Evolutionary conservation across 108 stramenopile genomes (phyloP).

Genomic region (Cyclotella sp.): DNA sequence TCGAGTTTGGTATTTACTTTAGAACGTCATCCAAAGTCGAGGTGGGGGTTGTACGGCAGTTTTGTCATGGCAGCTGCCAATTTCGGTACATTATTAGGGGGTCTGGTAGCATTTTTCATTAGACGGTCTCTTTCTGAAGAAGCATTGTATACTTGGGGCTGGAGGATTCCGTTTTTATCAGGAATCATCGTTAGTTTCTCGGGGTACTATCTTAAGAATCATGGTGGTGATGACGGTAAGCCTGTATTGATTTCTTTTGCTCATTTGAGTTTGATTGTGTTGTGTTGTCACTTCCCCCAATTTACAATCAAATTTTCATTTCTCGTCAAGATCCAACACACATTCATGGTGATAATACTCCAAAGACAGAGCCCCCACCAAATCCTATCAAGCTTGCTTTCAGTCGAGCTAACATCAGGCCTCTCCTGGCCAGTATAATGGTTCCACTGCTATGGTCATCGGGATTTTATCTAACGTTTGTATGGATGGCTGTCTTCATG

Average conservation of each 20-base stretch:
- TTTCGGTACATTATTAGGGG: constrained; percentile 70
- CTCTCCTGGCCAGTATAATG: constrained; percentile 57
- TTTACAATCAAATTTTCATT: neutral
- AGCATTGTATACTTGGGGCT: constrained; percentile 64
- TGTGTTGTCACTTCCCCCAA: neutral
- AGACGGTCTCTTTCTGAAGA: constrained; percentile 49
- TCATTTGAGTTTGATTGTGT: neutral
- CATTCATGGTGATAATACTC: constrained; percentile 14
- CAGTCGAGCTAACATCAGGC: constrained; percentile 50
- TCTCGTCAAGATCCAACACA: neutral
- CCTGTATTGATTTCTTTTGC: neutral
- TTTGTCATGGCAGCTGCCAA: constrained; percentile 74
- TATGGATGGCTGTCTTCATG: constrained; percentile 84
- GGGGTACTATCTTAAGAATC: constrained; percentile 66
- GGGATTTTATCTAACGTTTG: constrained; percentile 74
- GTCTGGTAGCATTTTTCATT: constrained; percentile 53
- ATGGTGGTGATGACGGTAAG: constrained; percentile 58
- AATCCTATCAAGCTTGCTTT: constrained; percentile 77
- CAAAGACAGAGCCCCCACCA: neutral
- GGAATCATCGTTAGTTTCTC: constrained; percentile 66
- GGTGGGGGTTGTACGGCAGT: constrained; percentile 57
- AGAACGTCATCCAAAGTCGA: constrained; percentile 40
- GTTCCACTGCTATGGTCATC: constrained; percentile 71
- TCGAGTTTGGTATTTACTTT: constrained; percentile 45
- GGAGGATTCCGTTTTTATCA: constrained; percentile 75